A percentile compares a stretch with the other conserved stretches of the same genome.
Evolutionary conservation across 768 basidiomycete genomes (phyloP).

Genomic region (Vishniacozyma victoriae): DNA sequence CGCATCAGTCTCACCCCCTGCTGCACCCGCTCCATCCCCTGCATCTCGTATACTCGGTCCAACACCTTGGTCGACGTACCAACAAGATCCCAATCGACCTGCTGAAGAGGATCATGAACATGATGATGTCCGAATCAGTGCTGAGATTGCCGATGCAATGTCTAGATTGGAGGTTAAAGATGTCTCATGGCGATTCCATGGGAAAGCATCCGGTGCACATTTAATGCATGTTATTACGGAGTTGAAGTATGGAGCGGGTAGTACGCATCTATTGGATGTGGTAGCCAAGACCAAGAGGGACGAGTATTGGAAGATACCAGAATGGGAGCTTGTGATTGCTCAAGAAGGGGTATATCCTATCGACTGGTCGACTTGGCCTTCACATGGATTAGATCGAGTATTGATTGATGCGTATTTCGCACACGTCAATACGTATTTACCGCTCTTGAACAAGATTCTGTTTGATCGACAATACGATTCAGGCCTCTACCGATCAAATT

Average conservation of each 20-base stretch:
- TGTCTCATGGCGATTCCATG: conserved; percentile 39
- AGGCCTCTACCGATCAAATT: conserved; percentile 54
- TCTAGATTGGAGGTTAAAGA: conserved; percentile 24
- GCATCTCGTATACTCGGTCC: conserved; percentile 13
- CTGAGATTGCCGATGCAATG: conserved; percentile 19
- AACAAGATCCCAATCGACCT: conserved; percentile 20
- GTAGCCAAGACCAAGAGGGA: conserved; percentile 37
- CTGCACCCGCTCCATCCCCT: conserved; percentile 8
- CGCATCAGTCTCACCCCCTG: conserved; percentile 5
- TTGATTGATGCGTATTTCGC: conserved; percentile 65
- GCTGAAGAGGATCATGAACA: conserved; percentile 9
- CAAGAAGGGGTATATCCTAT: conserved; percentile 20
- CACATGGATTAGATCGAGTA: conserved; percentile 52
- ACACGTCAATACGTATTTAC: conserved; percentile 56
- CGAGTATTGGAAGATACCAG: conserved; percentile 40
- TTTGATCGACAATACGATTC: conserved; percentile 56
- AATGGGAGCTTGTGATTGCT: conserved; percentile 47
- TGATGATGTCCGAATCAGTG: conserved; percentile 19
- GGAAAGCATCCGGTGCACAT: conserved; percentile 42
- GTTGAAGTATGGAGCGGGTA: conserved; percentile 21
- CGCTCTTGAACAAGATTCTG: conserved; percentile 66
- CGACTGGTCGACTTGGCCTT: conserved; percentile 56
- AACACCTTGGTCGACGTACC: conserved; percentile 21
- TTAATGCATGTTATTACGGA: conserved; percentile 32
- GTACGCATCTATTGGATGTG: conserved; percentile 11